Conservation (phyloP, 2,329 filamentous ascomycete species). For the Xylaria sp. region DNA sequence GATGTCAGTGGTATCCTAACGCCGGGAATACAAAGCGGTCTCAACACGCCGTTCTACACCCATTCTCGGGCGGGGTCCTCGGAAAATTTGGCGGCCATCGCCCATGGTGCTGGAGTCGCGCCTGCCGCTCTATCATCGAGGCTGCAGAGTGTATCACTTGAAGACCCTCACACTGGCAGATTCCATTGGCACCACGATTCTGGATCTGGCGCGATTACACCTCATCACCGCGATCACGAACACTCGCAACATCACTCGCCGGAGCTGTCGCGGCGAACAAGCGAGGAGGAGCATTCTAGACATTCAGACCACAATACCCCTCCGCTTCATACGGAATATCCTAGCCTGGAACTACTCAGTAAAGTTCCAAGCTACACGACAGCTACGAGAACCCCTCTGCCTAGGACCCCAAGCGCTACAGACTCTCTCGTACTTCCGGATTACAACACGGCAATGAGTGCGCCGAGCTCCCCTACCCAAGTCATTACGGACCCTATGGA, state of each 20-base stretch:
- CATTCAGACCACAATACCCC: constrained; percentile 64
- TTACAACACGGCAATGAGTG: constrained; percentile 71
- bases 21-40: constrained; percentile 73
- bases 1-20: constrained; percentile 80
- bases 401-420: constrained; percentile 62
- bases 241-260: constrained; percentile 58
- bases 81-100: constrained; percentile 78
- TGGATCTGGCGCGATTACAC: constrained; percentile 57
- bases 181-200: constrained; percentile 57
- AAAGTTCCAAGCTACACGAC: constrained; percentile 83
- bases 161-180: constrained; percentile 59
- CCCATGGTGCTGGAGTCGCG: constrained; percentile 57
- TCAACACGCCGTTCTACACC: constrained; percentile 81
- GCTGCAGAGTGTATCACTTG: constrained; percentile 75
- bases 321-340: constrained; percentile 61
- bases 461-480: constrained; percentile 60
- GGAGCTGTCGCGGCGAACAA: constrained; percentile 64
- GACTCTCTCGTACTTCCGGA: constrained; percentile 69
- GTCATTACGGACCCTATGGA: constrained; percentile 48
- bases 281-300: constrained; percentile 56
- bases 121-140: constrained; percentile 70
- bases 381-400: constrained; percentile 71
- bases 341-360: constrained; percentile 72
- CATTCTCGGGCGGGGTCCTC: constrained; percentile 79
- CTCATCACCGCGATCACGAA: constrained; percentile 53